A percentile compares a stretch with the other conserved stretches of the same genome.
Conservation (phyloP, 2,329 filamentous ascomycete genomes). For the Didymella segeticola region DNA sequence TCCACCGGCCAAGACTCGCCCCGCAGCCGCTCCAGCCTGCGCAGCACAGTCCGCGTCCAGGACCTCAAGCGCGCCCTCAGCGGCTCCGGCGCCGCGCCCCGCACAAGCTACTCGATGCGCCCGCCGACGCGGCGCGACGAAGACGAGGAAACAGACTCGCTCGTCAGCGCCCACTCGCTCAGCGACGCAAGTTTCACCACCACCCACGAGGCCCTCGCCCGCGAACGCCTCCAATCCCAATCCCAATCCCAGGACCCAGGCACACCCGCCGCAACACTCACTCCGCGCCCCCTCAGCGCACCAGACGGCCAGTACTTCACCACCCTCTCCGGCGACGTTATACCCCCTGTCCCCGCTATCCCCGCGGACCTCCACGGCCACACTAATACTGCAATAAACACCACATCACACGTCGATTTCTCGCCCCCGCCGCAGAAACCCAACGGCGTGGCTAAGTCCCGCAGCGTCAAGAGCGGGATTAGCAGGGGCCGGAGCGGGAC, state of each 20-base stretch:
- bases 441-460: slow-evolving; percentile 10
- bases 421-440: slow-evolving; percentile 31
- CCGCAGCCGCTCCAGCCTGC: slow-evolving; percentile 45
- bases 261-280: slow-evolving; percentile 33
- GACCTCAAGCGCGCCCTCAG: slow-evolving; percentile 56
- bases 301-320: slow-evolving; percentile 15
- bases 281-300: slow-evolving; percentile 29
- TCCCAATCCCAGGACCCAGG: slow-evolving; percentile 14
- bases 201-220: slow-evolving; percentile 23
- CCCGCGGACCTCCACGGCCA: slow-evolving; percentile 37
- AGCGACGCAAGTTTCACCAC: slow-evolving; percentile 65
- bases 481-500: slow-evolving; percentile 29
- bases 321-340: slow-evolving; percentile 13
- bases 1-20: slow-evolving; percentile 38
- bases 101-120: slow-evolving; percentile 41
- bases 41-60: slow-evolving; percentile 52
- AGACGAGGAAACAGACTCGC: slow-evolving; percentile 65
- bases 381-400: slow-evolving; percentile 6
- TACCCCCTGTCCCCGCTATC: slow-evolving; percentile 46
- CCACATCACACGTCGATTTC: slow-evolving; percentile 11
- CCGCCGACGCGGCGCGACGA: slow-evolving; percentile 32
- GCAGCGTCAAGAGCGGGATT: slow-evolving; percentile 35
- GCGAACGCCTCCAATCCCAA: slow-evolving; percentile 6
- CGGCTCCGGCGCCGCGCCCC: slow-evolving; percentile 39
- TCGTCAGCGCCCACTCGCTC: slow-evolving; percentile 74